Evolutionary conservation across 2,329 filamentous ascomycete species (phyloP), one percentile per base, ranked within the genome.

Genomic region (Apiospora rasikravindrae): DNA sequence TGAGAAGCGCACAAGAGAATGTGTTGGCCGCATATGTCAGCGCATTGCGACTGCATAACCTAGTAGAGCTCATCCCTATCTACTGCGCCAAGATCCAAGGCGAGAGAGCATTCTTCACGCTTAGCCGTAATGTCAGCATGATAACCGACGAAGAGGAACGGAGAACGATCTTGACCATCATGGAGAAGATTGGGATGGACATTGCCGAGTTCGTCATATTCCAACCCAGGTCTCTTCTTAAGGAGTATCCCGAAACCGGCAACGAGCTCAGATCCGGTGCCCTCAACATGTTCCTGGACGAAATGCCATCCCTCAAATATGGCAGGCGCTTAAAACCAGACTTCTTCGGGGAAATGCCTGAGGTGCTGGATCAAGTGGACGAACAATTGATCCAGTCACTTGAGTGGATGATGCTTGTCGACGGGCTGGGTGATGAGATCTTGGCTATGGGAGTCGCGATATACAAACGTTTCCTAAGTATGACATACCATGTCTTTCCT

Each of bases 381-480:
- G 89, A 92, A 76, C 82, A 87, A 45, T 86, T 98, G 69, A 94
- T 98, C 66, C 89, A 92, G 71, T 91, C 93, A 49, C 84, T 98
- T 73, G 93, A 97, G 78, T 98, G 96, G 95, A 91, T 96, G 80
- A 84, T 94, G 72, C 87, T 94, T 71, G 88, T 96, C 11, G 89
- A 93, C 69, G 92, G 89, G 16, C 88, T 93, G 71, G 95, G 92
- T 91, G 85, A 88, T 22, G 87, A 92, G 72, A 91, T 94, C 29
- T 94, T 96, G 77, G 83, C 85, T 24, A 86, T 90, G 71, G 91
- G 94, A 57, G 89, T 89, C 42, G 88, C 90, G 76, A 88, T 95
- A n/a, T 94, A 98, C 83, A 93, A 93, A 78, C 91, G 92, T 73
- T 95, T 98, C 78, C 87, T 97, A 67, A 88, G 94, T 97, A 89